Conservation (phyloP, 1,139 yeast species). For the Trichomonascaceae sp. region DNA sequence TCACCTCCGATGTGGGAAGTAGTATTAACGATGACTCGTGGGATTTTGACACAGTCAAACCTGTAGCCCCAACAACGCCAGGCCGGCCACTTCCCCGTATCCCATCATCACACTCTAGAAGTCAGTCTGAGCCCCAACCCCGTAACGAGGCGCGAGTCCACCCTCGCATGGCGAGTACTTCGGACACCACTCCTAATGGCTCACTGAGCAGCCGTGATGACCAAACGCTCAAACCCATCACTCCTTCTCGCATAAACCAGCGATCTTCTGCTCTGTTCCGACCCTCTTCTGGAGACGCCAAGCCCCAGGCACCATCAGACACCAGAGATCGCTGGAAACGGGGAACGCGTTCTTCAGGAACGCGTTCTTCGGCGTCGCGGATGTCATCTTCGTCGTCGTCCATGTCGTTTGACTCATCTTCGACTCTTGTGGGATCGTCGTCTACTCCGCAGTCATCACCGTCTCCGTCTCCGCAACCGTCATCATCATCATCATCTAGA, state of each 20-base stretch:
- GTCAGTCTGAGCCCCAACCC: too few species aligned
- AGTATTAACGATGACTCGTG: constrained; percentile 23
- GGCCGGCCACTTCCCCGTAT: background rate
- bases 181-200: constrained; percentile 4
- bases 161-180: constrained; percentile 1
- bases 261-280: constrained; percentile 1
- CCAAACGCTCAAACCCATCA: constrained; percentile 6
- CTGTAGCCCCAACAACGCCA: constrained; percentile 5
- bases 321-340: too few species aligned
- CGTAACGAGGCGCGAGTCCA: background rate
- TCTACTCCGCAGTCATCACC: too few species aligned
- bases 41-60: constrained; percentile 29
- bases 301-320: constrained; percentile 2
- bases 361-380: too few species aligned
- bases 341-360: too few species aligned
- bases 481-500: constrained; percentile 1
- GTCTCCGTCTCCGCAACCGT: background rate
- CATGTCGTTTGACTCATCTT: too few species aligned
- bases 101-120: background rate
- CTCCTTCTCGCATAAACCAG: too few species aligned
- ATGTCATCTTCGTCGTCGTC: too few species aligned
- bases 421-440: too few species aligned
- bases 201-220: background rate
- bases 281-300: constrained; percentile 2
- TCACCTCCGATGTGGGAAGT: background rate